phyloP scores from a whole-genome alignment of 2,329 filamentous ascomycete genomes.

The Lasiodiplodia sp. region DNA sequence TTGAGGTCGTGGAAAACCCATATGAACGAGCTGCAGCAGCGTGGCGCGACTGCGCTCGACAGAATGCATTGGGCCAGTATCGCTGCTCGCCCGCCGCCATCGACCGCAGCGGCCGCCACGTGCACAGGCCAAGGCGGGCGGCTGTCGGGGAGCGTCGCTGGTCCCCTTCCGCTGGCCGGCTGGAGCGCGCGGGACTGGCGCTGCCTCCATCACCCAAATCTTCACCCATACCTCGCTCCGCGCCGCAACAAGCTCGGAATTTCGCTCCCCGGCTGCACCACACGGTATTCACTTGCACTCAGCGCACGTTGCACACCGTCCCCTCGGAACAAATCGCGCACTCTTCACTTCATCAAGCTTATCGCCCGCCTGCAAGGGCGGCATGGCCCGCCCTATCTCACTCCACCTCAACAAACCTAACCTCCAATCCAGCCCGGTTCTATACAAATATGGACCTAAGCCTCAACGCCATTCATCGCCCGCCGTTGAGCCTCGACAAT shows the following conservation, averaged over 20 bases:
- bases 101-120: background rate
- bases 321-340: background rate
- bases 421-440: background rate
- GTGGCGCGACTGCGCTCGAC: background rate
- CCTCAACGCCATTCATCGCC: conserved; percentile 8
- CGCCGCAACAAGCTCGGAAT: conserved; percentile 10
- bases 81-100: background rate
- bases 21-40: background rate
- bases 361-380: conserved; percentile 18
- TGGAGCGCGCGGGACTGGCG: background rate
- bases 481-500: conserved; percentile 6
- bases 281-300: background rate
- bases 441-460: conserved; percentile 11
- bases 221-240: background rate
- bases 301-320: background rate
- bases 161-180: background rate
- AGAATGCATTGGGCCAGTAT: background rate
- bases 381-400: background rate
- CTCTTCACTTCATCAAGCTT: background rate
- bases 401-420: conserved; percentile 18
- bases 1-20: background rate
- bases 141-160: background rate
- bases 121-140: conserved; percentile 8
- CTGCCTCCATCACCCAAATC: background rate
- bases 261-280: background rate